Base-by-base conservation (phyloP, 2,329 filamentous ascomycete genomes). In the Simplicillium aogashimaense region DNA sequence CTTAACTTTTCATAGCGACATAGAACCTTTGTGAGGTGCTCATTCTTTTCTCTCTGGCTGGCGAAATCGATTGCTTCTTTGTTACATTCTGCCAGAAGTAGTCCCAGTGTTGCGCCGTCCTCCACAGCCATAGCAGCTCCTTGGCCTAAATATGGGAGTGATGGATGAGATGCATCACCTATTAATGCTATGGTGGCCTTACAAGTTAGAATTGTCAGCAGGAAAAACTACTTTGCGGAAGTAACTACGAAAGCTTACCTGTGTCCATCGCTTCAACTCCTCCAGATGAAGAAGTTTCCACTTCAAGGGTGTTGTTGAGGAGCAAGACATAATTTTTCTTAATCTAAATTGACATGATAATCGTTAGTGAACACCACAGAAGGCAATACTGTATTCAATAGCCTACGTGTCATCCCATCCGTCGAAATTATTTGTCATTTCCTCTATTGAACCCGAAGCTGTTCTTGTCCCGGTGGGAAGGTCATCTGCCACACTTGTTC, bases 111-210 rank as follows among this genome's bases (percentile, higher is more conserved):
- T 13, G 44, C 47, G 10, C 45, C 48, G 31, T 50, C 48, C 25
- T 50, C 48, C 15, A 50, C 43, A 1, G 48, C 48, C 47, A 50
- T 50, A 10, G 48, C 48, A 7, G 45, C 48, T 1, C 48, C 48
- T 28, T 50, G 48, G 4, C 39, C 45, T 25, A 47, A 47, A 29
- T 50, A 50, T 1, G 48, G 47, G 1, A 50, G 45, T 10, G 45
- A 47, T 7, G 48, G 47, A 15, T 32, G 30, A 5, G 30, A 32
- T 32, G 30, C 30, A 15, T 32, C 30, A 5, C 30, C 30, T 32
- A 32, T 13, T 5, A 32, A 12, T n/a, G 30, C 30, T 7, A 32
- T 13, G 6, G 30, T 32, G 13, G 5, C 30, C 30, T 32, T 25
- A 9, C 5, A 32, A n/a, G 13, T n/a, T 6, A 32, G 5, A 13